These are phyloP conservation scores for Daldinia loculata DNA, from an alignment of 495 filamentous ascomycete genomes.

Conservation along the genomic window DNA sequence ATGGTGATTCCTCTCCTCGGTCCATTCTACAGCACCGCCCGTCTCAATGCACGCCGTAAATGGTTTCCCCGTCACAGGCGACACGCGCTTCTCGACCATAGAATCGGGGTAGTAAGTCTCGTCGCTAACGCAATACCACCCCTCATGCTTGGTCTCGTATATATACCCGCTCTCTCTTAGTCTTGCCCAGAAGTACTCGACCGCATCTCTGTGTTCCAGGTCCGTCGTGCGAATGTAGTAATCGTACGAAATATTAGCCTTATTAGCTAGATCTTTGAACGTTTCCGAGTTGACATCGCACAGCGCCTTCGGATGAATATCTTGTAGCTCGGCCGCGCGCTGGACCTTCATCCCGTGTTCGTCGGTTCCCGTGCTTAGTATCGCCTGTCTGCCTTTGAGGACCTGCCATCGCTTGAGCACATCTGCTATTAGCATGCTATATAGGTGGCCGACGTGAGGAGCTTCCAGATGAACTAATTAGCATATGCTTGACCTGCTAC, in stretches of 20 bases:
- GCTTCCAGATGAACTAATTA: slow-evolving; percentile 57
- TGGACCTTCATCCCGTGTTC: slow-evolving; percentile 99
- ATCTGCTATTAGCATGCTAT: slow-evolving; percentile 90
- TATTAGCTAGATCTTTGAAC: slow-evolving; percentile 74
- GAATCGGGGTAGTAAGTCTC: slow-evolving; percentile 92
- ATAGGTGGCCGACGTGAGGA: slow-evolving; percentile 94
- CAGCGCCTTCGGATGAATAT: slow-evolving; percentile 59
- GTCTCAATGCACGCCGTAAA: slow-evolving; percentile 87
- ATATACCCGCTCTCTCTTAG: slow-evolving; percentile 79
- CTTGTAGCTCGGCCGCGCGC: slow-evolving; percentile 74
- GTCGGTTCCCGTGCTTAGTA: slow-evolving; percentile 92
- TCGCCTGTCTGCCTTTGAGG: slow-evolving; percentile 72
- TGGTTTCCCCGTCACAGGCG: slow-evolving; percentile 81
- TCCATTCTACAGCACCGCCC: slow-evolving; percentile 92
- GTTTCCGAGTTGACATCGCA: slow-evolving; percentile 69
- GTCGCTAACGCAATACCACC: slow-evolving; percentile 97
- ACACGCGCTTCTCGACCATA: slow-evolving; percentile 74
- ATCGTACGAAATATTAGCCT: slow-evolving; percentile 74
- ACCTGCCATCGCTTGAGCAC: slow-evolving; percentile 91
- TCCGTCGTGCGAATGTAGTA: slow-evolving; percentile 94
- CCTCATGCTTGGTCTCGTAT: slow-evolving; percentile 85
- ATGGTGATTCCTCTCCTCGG: slow-evolving; percentile 92
- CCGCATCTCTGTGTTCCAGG: slow-evolving; percentile 78
- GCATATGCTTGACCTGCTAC: not conserved
- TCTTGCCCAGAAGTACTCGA: slow-evolving; percentile 89